Base-by-base conservation (phyloP, 1,284 basidiomycete genomes). In the Irpex sp. region DNA sequence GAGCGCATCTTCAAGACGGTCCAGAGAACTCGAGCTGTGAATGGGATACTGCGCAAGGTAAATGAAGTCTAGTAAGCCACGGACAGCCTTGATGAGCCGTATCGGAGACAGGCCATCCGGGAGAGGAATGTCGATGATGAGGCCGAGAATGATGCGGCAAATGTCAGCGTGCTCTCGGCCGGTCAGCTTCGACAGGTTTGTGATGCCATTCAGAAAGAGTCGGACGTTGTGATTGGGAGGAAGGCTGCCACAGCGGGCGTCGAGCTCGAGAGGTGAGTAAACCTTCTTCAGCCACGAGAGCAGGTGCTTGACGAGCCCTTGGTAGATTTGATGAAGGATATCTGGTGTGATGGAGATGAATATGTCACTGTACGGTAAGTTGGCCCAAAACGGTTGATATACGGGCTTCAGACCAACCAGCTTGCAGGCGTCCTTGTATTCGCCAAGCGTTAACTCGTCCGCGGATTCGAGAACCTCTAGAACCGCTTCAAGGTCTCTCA, bases 291-390 rank as follows among this genome's bases (percentile, higher is more conserved):
- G 39, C 75, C 75, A 77, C 1, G 36, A 5, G 5, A 74, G 13
- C 1, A 76, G 37, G 53, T 76, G 75, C 57, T 74, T 76, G 62
- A 74, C 62, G 2, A 77, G 58, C 1, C 74, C 75, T 64, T 77
- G 70, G 57, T 78, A 75, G 0, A 79, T 68, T 62, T 81, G 79
- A 60, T 81, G 80, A 0, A 81, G 74, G 33, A 81, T 67, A 62
- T 82, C 78, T 0, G 79, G 79, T 0, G 77, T 77, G 35, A 81
- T 75, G 5, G 70, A 68, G 0, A 43, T 31, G 61, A 71, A 75
- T 33, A 80, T 76, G 65, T 82, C 67, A n/a, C 58, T 43, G 56
- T 73, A 69, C 0, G 77, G 77, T 11, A 80, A 69, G 17, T 68
- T 65, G 15, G 67, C 59, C 78, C 78, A 82, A 65, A 79, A 81